phyloP scores from a whole-genome alignment of 2,329 filamentous ascomycete species.

The Septoria petroselini region DNA sequence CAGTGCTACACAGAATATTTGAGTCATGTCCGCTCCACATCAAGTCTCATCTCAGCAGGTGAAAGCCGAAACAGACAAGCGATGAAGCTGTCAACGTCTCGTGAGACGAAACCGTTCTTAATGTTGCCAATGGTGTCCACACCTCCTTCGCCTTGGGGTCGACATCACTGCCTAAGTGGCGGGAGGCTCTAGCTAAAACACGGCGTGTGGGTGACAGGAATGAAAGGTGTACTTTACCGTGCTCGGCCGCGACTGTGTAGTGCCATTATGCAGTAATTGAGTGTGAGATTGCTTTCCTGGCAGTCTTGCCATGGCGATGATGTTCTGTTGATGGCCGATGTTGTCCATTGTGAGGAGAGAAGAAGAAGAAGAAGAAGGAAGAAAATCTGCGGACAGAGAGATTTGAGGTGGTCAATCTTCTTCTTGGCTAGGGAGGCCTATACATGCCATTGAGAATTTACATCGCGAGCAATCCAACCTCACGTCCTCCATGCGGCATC shows the following conservation, averaged over 20 bases:
- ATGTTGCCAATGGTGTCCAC: slow-evolving; percentile 36
- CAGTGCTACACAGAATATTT: too few species aligned
- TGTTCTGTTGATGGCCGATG: too few species aligned
- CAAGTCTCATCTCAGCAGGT: slow-evolving; percentile 23
- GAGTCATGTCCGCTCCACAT: slow-evolving; percentile 17
- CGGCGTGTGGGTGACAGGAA: slow-evolving; percentile 10
- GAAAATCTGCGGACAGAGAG: not conserved
- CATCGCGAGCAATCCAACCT: not conserved
- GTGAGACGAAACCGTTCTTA: slow-evolving; percentile 23
- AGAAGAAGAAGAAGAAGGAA: not conserved
- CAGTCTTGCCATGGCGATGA: too few species aligned
- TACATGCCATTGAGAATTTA: too few species aligned
- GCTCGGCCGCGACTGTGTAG: too few species aligned
- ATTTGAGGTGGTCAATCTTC: not conserved
- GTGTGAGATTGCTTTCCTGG: too few species aligned
- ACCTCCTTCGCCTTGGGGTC: slow-evolving; percentile 26
- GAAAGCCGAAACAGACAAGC: slow-evolving; percentile 24
- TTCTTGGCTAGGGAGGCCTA: too few species aligned
- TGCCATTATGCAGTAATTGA: too few species aligned
- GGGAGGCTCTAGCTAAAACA: slow-evolving; percentile 35
- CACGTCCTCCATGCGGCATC: not conserved
- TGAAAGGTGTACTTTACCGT: not conserved
- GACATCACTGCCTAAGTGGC: slow-evolving; percentile 19
- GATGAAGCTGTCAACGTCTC: slow-evolving; percentile 21
- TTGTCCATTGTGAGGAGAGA: not conserved